Base-by-base conservation (phyloP, 2,329 filamentous ascomycete genomes). In the Hyphodiscus sp. region DNA sequence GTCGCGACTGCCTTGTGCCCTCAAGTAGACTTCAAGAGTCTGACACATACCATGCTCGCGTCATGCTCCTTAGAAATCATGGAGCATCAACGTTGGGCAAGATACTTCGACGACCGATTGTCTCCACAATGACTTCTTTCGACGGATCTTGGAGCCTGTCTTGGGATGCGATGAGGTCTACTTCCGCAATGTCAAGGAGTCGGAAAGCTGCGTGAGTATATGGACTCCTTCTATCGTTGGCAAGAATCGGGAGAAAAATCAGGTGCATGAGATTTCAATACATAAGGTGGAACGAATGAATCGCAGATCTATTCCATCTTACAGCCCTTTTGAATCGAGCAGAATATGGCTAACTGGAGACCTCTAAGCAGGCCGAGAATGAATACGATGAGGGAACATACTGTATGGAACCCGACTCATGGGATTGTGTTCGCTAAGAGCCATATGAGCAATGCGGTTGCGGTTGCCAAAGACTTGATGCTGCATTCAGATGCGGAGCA, bases 381-480 rank as follows among this genome's bases (percentile, higher is more conserved):
- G 11, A 52, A 46, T 48, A 20, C 45, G 11, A 38, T 38, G 16
- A 38, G 11, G 33, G 33, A 38, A 38, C 20, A 56, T 46, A 66
- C 64, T 47, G 60, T 68, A 26, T 75, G 73, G 73, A 65, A 67
- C 50, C 65, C 68, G 4, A 65, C 59, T n/a, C 63, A 67, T 51
- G 71, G 71, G 41, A 69, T 74, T 50, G 65, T 72, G 2, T 75
- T 74, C 56, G 58, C 61, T 33, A 51, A 60, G 29, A 50, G 45
- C 41, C 41, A 50, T 20, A 41, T 61, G 46, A 67, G 58, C 47
- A 60, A 59, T 5, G 45, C 43, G n/a, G 55, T 57, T 38, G 46
- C 41, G 18, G 55, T 57, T 38, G 43, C 54, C 1, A 43, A 49
- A 41, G 53, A 52, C 20, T 42, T 61, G 10, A 42, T 54, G 26